Base-by-base conservation (phyloP, 306 rosid genomes). In the Vigna unguiculata region DNA sequence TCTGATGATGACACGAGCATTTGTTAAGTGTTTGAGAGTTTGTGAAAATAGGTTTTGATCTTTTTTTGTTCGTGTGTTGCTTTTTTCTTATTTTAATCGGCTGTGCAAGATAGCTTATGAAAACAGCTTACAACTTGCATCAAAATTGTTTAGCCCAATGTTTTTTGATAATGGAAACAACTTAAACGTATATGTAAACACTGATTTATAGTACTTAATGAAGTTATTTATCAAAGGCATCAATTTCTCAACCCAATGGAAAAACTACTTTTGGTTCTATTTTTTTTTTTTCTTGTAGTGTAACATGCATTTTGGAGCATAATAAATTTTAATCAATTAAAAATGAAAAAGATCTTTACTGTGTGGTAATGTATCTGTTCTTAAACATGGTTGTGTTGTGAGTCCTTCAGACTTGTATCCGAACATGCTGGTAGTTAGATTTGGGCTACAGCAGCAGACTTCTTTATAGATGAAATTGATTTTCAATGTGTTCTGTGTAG, bases 401-500 rank as follows among this genome's bases (percentile, higher is more conserved):
- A 34, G 46, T 45, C 46, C 24, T 15, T 61, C 13, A 34, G 4
- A 58, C 19, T 5, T 58, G 19, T 25, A 25, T n/a, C 4, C 46
- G 9, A 61, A 61, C 46, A 16, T 61, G 68, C 15, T 32, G 67
- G 21, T 75, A 75, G 60, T 75, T 81, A 21, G 28, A n/a, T 69
- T 41, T 28, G 51, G 60, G 13, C 40, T 43, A 16, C 36, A 32
- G 36, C 67, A 15, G 48, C 25, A 16, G 2, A 14, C 51, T 12
- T 2, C 58, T 61, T 60, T 51, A 5, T 25, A 13, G 66, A 25
- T 60, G 19, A 54, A 17, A 40, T 49, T 68, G 7, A 6, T 51
- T 19, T 57, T 54, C 19, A 22, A 41, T 53, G 12, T 62, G 25
- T 60, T 25, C 28, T 22, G 63, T 68, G 72, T 32, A 60, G 51